Percentiles rank a stretch among this genome's conserved stretches.
Conservation (phyloP, 1,284 basidiomycete genomes). For the Ustilago sp. region DNA sequence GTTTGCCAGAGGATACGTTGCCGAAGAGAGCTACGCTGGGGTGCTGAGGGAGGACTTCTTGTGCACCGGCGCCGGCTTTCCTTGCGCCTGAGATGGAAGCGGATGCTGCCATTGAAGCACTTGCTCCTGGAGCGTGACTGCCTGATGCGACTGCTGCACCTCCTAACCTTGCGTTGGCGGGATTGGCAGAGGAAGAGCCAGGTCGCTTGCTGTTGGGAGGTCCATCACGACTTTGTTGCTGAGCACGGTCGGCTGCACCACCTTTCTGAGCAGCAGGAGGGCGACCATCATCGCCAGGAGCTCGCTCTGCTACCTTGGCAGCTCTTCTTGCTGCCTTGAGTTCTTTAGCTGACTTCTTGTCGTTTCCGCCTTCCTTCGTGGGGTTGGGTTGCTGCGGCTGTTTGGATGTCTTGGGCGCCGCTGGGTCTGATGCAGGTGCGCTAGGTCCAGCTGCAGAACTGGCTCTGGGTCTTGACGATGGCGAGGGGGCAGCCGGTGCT, state of each 20-base stretch:
- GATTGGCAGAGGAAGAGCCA: constrained; percentile 27
- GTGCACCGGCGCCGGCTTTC: constrained; percentile 23
- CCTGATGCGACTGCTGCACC: constrained; percentile 10
- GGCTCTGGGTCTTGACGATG: constrained; percentile 4
- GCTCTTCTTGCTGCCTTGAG: constrained; percentile 60
- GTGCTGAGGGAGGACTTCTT: constrained; percentile 34
- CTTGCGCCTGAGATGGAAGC: constrained; percentile 24
- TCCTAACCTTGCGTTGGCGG: constrained; percentile 22
- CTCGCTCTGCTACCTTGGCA: constrained; percentile 50
- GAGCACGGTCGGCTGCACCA: constrained; percentile 19
- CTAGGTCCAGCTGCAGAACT: constrained; percentile 31
- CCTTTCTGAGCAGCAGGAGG: constrained; percentile 12
- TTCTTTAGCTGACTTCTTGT: constrained; percentile 62
- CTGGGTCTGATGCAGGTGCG: constrained; percentile 7
- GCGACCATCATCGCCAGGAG: constrained; percentile 10
- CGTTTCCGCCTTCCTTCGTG: constrained; percentile 27
- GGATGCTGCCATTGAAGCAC: constrained; percentile 23
- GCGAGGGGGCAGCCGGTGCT: constrained; percentile 2
- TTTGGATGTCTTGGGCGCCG: constrained; percentile 14
- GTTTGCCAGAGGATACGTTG: constrained; percentile 57
- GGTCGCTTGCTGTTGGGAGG: constrained; percentile 24
- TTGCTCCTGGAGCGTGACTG: not conserved
- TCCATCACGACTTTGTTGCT: constrained; percentile 23
- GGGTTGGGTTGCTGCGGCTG: constrained; percentile 14
- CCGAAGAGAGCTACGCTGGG: constrained; percentile 62